Conservation (phyloP, 306 rosid genomes). For the Neltuma alba region DNA sequence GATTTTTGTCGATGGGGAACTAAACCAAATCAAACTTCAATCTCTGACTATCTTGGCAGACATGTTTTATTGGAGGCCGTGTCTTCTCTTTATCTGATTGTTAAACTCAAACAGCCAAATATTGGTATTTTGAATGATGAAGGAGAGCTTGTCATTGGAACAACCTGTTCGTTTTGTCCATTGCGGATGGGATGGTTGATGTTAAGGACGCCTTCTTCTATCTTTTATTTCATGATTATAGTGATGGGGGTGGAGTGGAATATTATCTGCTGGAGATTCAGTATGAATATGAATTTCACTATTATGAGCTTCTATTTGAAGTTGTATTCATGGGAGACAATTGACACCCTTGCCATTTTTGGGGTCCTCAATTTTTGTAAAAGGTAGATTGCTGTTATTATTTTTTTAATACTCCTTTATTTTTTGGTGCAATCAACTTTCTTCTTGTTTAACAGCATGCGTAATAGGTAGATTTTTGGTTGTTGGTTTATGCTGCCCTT, state of each 20-base stretch:
- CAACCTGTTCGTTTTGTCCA: not conserved
- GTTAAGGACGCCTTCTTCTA: constrained; percentile 4
- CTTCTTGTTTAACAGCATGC: not conserved
- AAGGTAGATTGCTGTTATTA: not conserved
- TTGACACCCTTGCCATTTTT: constrained; percentile 25
- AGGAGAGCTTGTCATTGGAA: constrained; percentile 22
- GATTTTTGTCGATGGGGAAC: not conserved
- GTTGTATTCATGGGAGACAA: constrained; percentile 6
- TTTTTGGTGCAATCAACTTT: not conserved
- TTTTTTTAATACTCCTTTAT: not conserved
- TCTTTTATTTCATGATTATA: not conserved
- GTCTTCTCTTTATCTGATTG: constrained; percentile 1
- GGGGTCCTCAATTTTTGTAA: constrained; percentile 4
- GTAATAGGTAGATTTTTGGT: constrained; percentile 3
- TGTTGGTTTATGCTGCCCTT: not conserved
- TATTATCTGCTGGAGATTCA: constrained; percentile 27
- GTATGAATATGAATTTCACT: constrained; percentile 8
- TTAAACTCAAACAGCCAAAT: not conserved
- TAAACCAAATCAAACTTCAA: not conserved
- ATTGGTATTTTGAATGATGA: constrained; percentile 3
- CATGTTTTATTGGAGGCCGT: not conserved
- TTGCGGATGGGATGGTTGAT: not conserved
- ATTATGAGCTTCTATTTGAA: constrained; percentile 7
- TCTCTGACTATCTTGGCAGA: not conserved
- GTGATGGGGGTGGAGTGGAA: not conserved